A percentile compares a stretch with the other conserved stretches of the same genome.
Conservation (phyloP, 2,329 filamentous ascomycete species). For the Cladosporium cucumerinum region DNA sequence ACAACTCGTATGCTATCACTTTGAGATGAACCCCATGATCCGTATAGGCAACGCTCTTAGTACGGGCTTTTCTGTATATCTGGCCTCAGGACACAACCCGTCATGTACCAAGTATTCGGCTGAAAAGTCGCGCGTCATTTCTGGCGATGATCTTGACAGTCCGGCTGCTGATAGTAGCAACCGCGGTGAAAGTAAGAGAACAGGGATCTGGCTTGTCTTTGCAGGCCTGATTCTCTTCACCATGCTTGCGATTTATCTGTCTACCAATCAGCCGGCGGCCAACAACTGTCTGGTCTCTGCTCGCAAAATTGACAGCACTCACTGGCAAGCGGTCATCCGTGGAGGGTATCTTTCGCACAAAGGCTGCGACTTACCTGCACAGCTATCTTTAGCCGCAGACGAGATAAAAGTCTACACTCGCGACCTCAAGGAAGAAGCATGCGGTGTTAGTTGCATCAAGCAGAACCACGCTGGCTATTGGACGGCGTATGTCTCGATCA, state of each 20-base stretch:
- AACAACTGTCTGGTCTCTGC: neutral
- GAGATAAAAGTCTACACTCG: neutral
- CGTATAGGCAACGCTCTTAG: neutral
- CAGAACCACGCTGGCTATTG: neutral
- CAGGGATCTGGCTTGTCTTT: neutral
- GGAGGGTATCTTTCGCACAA: neutral
- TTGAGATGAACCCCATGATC: neutral
- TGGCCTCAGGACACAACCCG: neutral
- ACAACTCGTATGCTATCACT: neutral
- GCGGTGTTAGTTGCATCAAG: neutral
- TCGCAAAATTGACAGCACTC: neutral
- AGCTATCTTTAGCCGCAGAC: neutral
- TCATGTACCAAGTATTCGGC: neutral
- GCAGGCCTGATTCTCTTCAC: neutral
- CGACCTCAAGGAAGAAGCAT: neutral
- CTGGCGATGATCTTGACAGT: too few relatives aligned
- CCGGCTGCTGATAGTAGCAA: too few relatives aligned
- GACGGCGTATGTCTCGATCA: neutral
- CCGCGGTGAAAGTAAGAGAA: too few relatives aligned
- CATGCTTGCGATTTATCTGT: neutral
- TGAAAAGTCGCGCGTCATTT: too few relatives aligned
- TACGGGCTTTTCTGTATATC: neutral
- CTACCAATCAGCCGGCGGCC: neutral
- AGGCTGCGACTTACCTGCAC: neutral
- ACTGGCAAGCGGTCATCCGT: neutral